These are phyloP conservation scores for Miscanthus sacchariflorus DNA, from an alignment of 202 grass and related monocot genomes.

Conservation along the genomic window DNA sequence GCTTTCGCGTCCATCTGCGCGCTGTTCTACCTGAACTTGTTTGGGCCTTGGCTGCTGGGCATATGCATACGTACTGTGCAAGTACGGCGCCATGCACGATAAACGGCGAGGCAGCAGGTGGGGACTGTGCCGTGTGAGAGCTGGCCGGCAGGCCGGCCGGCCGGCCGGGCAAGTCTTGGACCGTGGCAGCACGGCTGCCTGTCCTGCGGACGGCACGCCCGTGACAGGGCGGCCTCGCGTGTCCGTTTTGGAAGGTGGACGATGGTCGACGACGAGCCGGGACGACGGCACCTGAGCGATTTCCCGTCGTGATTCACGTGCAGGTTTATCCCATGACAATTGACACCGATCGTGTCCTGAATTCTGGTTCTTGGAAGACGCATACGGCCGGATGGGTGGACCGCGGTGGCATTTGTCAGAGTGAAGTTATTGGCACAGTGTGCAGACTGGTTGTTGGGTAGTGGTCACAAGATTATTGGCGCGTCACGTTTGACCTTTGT, in stretches of 20 bases:
- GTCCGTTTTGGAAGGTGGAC: constrained; percentile 27
- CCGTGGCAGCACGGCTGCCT: constrained; percentile 37
- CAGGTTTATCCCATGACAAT: not conserved
- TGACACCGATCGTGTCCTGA: not conserved
- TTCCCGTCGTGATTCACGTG: not conserved
- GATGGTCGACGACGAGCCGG: not conserved
- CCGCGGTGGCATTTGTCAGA: not conserved
- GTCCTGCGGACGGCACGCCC: constrained; percentile 9
- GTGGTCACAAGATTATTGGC: constrained; percentile 6
- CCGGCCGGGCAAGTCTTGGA: not conserved
- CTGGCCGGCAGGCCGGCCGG: not conserved
- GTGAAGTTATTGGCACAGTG: not conserved
- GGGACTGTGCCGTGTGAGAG: not conserved
- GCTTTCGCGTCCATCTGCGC: not conserved
- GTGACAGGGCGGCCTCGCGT: not conserved
- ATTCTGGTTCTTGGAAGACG: not conserved
- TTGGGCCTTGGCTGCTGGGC: not conserved
- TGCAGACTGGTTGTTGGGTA: constrained; percentile 27
- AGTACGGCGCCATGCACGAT: constrained; percentile 13
- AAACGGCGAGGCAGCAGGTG: not conserved
- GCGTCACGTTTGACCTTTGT: constrained; percentile 14
- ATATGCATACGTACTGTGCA: not conserved
- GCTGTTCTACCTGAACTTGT: constrained; percentile 18
- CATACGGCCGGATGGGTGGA: not conserved
- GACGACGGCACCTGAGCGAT: not conserved